These are phyloP conservation scores for Fusarium heterosporum DNA, from an alignment of 2,329 filamentous ascomycete genomes.

Conservation along the genomic window DNA sequence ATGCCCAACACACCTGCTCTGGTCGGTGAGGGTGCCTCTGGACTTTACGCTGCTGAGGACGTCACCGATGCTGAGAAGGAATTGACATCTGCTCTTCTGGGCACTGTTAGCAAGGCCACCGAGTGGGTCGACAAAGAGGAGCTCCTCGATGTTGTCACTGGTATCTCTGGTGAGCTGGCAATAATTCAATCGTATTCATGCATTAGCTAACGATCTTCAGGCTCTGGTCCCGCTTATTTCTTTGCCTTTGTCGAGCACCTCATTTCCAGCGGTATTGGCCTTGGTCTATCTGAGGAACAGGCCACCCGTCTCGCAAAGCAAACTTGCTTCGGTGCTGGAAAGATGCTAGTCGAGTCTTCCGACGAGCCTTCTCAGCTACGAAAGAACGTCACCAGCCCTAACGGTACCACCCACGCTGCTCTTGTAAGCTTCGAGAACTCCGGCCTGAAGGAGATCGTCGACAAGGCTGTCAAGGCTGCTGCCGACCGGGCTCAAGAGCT, in stretches of 20 bases:
- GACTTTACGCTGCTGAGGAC: slow-evolving; percentile 58
- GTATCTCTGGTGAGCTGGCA: slow-evolving; percentile 57
- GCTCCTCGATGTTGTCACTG: slow-evolving; percentile 63
- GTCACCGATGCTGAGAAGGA: slow-evolving; percentile 58
- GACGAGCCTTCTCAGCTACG: slow-evolving; percentile 61
- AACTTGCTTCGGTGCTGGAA: slow-evolving; percentile 63
- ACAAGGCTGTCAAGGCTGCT: slow-evolving; percentile 61
- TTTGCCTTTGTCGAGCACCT: slow-evolving; percentile 66
- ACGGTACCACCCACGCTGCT: slow-evolving; percentile 63
- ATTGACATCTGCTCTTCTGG: slow-evolving; percentile 56
- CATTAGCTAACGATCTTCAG: slow-evolving; percentile 43
- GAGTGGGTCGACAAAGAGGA: slow-evolving; percentile 64
- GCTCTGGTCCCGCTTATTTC: slow-evolving; percentile 65
- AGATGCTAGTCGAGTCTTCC: slow-evolving; percentile 61
- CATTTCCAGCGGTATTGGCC: slow-evolving; percentile 56
- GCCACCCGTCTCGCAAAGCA: slow-evolving; percentile 63
- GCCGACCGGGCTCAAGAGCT: slow-evolving; percentile 58
- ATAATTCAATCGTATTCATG: accelerated
- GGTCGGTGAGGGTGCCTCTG: slow-evolving; percentile 63
- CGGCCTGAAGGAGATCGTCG: slow-evolving; percentile 57
- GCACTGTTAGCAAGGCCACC: slow-evolving; percentile 60
- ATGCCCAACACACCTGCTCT: slow-evolving; percentile 66
- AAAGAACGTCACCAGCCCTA: slow-evolving; percentile 65
- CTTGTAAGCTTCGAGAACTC: slow-evolving; percentile 61
- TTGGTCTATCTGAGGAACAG: slow-evolving; percentile 61